Evolutionary conservation across 164 flowering plant genomes (phyloP).

Genomic region (Nelumbo lutea): DNA sequence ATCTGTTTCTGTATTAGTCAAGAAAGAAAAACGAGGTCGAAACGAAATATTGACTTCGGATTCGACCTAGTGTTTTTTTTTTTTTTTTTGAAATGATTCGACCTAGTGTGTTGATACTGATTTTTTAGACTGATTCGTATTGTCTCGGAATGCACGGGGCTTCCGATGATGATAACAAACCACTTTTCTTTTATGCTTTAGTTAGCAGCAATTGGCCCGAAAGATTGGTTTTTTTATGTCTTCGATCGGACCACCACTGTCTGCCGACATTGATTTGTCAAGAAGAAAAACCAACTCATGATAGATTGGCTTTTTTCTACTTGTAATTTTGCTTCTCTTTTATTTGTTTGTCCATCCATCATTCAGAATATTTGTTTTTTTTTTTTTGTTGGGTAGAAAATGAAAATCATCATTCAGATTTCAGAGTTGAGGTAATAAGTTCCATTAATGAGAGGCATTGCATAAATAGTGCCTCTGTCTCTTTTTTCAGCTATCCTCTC

Average conservation of each 20-base stretch:
- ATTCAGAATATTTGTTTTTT: no score
- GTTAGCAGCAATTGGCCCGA: conserved; percentile 18
- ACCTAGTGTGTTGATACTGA: conserved; percentile 6
- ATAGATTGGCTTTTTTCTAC: conserved; percentile 20
- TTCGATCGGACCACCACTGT: conserved; percentile 19
- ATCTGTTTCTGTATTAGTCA: conserved; percentile 30
- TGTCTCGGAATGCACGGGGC: conserved; percentile 28
- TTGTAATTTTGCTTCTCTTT: conserved; percentile 15
- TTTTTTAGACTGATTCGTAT: conserved; percentile 12
- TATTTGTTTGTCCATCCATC: no score
- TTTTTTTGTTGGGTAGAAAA: no score
- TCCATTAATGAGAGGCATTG: no score
- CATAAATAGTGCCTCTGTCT: conserved; percentile 3
- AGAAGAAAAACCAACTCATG: conserved; percentile 19
- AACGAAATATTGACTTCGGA: conserved; percentile 34
- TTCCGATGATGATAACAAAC: conserved; percentile 23
- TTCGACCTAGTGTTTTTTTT: conserved; percentile 20
- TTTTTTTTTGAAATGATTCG: no score
- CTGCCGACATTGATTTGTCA: conserved; percentile 13
- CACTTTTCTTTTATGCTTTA: conserved; percentile 14
- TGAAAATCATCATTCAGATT: neutral
- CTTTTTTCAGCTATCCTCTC: neutral
- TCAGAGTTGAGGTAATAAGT: no score
- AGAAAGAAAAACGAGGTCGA: conserved; percentile 25
- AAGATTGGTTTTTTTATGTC: conserved; percentile 36